Evolutionary conservation across 306 rosid species (phyloP).

Genomic region (Senna siamea): DNA sequence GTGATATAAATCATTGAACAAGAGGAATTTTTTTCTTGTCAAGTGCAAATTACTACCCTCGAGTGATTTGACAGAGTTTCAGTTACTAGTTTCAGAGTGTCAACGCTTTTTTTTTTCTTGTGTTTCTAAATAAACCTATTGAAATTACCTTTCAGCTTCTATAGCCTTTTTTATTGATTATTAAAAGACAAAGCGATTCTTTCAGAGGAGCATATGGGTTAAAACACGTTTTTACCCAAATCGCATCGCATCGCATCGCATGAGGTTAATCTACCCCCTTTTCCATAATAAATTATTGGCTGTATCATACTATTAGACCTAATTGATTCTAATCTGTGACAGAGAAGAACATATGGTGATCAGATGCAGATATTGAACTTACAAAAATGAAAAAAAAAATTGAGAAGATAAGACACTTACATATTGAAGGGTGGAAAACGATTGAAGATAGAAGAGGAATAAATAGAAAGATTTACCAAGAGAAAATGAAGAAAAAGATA

Average conservation of each 20-base stretch:
- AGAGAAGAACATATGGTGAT: not conserved
- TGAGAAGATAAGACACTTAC: not conserved
- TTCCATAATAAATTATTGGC: not conserved
- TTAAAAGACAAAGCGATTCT: not conserved
- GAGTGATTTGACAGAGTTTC: not conserved
- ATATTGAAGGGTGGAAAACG: too few species aligned
- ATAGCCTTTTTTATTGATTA: too few species aligned
- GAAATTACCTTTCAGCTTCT: not conserved
- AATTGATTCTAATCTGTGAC: not conserved
- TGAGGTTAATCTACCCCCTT: not conserved
- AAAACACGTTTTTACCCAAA: not conserved
- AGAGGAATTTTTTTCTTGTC: not conserved
- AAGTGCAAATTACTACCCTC: slow-evolving; percentile 4
- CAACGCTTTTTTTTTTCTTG: not conserved
- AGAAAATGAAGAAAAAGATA: slow-evolving; percentile 69
- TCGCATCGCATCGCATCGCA: not conserved
- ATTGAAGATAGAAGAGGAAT: not conserved
- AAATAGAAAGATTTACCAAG: slow-evolving; percentile 57
- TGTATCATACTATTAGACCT: not conserved
- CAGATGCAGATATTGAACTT: not conserved
- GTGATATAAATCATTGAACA: not conserved
- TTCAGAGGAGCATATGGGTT: not conserved
- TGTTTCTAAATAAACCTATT: not conserved
- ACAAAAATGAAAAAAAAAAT: not conserved
- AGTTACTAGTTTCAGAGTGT: not conserved